Evolutionary conservation across 2,329 filamentous ascomycete genomes (phyloP), one percentile per base, ranked within the genome.

Genomic region (Coniochaeta sp.): DNA sequence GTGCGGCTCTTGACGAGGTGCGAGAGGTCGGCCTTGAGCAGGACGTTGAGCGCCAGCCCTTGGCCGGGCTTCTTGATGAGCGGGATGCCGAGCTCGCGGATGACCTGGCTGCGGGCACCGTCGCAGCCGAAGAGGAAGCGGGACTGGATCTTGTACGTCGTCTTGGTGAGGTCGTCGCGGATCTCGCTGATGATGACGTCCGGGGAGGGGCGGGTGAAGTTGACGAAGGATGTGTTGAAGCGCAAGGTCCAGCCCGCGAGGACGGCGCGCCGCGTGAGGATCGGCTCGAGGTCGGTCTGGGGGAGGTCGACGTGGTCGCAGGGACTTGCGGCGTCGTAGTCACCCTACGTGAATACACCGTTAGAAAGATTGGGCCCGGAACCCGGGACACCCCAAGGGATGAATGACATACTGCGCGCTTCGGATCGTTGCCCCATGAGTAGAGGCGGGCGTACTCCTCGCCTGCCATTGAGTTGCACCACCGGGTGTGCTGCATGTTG

Each of bases 91-190:
- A 73, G 60, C 56, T 67, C 60, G 22, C 61, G 58, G 4, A 70
- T 63, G 4, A 75, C 65, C 48, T 64, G 64, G 53, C 70, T 73
- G 9, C 64, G 63, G 0, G 67, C 68, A 3, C 72, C 82, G 60
- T 85, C 82, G 42, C 75, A 78, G 3, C 81, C 82, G 55, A 84
- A 81, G 7, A 85, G 65, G 55, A 79, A 85, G 50, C 74, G 75
- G 0, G 78, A 74, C 8, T 69, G 67, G 33, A 85, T 71, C 22
- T 58, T 55, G 61, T 77, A 64, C 8, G 51, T 56, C n/a, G 42
- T 49, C 1, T 54, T 40, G 4, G 57, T 49, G 1, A 65, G 4
- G 9, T 55, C 53, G 54, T 67, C 64, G 8, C 51, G 38, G 16
- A 65, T 56, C 9, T 56, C 56, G 6, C 52, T 56, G 14, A 56